Conservation (phyloP, 2,329 filamentous ascomycete species). For the Neocatenulostroma microsporum region DNA sequence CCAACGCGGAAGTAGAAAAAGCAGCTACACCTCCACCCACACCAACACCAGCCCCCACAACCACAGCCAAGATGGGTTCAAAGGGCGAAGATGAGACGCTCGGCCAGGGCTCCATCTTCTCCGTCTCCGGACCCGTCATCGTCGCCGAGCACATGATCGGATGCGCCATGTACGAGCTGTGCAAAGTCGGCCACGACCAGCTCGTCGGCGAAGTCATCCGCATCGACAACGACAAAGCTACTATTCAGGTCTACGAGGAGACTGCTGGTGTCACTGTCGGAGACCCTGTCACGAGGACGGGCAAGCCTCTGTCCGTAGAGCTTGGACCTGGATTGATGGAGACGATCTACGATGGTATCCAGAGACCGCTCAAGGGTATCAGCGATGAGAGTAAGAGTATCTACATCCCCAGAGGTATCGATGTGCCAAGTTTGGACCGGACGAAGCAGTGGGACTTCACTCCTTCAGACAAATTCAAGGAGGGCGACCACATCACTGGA, state of each 20-base stretch:
- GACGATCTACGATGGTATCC: slow-evolving; percentile 99
- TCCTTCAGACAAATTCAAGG: slow-evolving; percentile 66
- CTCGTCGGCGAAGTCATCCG: slow-evolving; percentile 97
- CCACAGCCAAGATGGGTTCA: slow-evolving; percentile 30
- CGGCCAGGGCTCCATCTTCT: slow-evolving; percentile 60
- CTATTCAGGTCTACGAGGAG: slow-evolving; percentile 98
- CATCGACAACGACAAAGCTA: slow-evolving; percentile 90
- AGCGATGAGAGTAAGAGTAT: slow-evolving; percentile 72
- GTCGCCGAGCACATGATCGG: slow-evolving; percentile 97
- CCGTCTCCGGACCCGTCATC: slow-evolving; percentile 78
- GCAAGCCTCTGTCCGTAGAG: slow-evolving; percentile 95
- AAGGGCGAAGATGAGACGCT: slow-evolving; percentile 40
- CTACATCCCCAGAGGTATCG: slow-evolving; percentile 93
- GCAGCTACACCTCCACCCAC: neutral
- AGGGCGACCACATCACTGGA: slow-evolving; percentile 92
- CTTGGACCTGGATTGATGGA: slow-evolving; percentile 95
- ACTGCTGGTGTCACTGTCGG: slow-evolving; percentile 95
- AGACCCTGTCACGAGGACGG: slow-evolving; percentile 81
- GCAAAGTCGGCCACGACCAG: slow-evolving; percentile 83
- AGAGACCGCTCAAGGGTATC: slow-evolving; percentile 85
- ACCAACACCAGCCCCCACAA: slow-evolving; percentile 7
- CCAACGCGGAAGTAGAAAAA: slow-evolving; percentile 10
- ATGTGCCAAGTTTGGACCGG: slow-evolving; percentile 79
- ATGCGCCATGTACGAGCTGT: slow-evolving; percentile 99
- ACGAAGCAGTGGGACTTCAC: slow-evolving; percentile 95